Percentiles rank a stretch among this genome's conserved stretches.
phyloP scores from a whole-genome alignment of 1,284 basidiomycete species.

The Mycena sp. region DNA sequence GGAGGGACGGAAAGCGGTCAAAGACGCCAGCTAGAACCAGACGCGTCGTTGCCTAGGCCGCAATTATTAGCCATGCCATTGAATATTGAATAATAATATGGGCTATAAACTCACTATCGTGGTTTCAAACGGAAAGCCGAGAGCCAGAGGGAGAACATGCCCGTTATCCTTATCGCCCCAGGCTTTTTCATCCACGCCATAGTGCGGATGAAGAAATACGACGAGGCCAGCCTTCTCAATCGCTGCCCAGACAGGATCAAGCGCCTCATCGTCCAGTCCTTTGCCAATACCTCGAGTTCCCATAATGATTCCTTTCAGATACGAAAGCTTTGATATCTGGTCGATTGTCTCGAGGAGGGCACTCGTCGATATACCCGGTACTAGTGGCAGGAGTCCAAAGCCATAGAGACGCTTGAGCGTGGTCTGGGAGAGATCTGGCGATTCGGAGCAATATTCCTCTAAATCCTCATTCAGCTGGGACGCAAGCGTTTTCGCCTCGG shows the following conservation, averaged over 20 bases:
- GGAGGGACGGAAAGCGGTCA: constrained; percentile 79
- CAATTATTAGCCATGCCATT: not conserved
- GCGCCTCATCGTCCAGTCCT: constrained; percentile 79
- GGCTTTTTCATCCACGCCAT: constrained; percentile 71
- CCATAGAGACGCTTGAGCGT: constrained; percentile 75
- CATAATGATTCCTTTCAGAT: constrained; percentile 84
- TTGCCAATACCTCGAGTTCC: constrained; percentile 82
- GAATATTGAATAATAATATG: not conserved
- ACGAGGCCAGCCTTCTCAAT: constrained; percentile 74
- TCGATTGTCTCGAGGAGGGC: constrained; percentile 70
- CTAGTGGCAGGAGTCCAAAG: constrained; percentile 86
- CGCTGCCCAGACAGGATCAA: constrained; percentile 83
- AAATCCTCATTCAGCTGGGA: constrained; percentile 78
- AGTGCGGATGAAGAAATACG: constrained; percentile 86
- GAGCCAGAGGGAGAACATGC: constrained; percentile 84
- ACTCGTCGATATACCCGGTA: constrained; percentile 64
- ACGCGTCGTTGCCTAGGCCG: constrained; percentile 73
- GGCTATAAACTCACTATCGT: constrained; percentile 67
- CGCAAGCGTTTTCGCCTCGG: constrained; percentile 74
- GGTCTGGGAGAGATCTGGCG: constrained; percentile 54
- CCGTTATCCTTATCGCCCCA: constrained; percentile 84
- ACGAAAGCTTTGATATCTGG: constrained; percentile 70
- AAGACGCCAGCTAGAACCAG: constrained; percentile 84
- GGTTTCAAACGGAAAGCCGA: constrained; percentile 91
- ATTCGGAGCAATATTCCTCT: constrained; percentile 78